phyloP scores from a whole-genome alignment of 257 asterid genomes.

The Cynanchum wilfordii region DNA sequence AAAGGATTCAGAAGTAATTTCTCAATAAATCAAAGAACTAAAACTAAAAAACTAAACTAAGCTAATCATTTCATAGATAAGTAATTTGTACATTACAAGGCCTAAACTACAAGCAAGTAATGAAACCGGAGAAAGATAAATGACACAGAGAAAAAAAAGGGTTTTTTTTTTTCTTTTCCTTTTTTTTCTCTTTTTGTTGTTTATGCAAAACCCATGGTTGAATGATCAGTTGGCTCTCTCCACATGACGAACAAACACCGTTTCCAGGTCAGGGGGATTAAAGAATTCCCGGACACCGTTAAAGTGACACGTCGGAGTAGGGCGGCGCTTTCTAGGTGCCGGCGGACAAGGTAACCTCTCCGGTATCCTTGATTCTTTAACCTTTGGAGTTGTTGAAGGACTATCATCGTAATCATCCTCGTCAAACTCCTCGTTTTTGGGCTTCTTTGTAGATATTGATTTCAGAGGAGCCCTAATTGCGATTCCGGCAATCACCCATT shows the following conservation, averaged over 20 bases:
- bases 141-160: background rate
- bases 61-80: conserved; percentile 16
- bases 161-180: no score
- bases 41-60: conserved; percentile 17
- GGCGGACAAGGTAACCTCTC: conserved; percentile 65
- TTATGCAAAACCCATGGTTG: background rate
- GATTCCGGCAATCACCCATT: conserved; percentile 69
- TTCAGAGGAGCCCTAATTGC: conserved; percentile 52
- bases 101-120: background rate
- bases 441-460: conserved; percentile 42
- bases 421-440: conserved; percentile 30
- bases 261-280: conserved; percentile 74
- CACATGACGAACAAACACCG: conserved; percentile 57
- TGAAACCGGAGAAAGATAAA: background rate
- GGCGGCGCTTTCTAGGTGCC: conserved; percentile 80
- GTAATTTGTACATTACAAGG: conserved; percentile 18
- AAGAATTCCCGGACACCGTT: conserved; percentile 59
- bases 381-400: conserved; percentile 70
- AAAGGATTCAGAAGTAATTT: conserved; percentile 6
- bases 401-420: conserved; percentile 24
- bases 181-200: background rate
- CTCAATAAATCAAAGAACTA: conserved; percentile 21
- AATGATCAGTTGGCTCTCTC: conserved; percentile 45
- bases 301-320: conserved; percentile 44
- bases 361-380: conserved; percentile 63